A percentile compares a stretch with the other conserved stretches of the same genome.
phyloP scores from a whole-genome alignment of 2,329 filamentous ascomycete species.

The Aphanoascus verrucosus region DNA sequence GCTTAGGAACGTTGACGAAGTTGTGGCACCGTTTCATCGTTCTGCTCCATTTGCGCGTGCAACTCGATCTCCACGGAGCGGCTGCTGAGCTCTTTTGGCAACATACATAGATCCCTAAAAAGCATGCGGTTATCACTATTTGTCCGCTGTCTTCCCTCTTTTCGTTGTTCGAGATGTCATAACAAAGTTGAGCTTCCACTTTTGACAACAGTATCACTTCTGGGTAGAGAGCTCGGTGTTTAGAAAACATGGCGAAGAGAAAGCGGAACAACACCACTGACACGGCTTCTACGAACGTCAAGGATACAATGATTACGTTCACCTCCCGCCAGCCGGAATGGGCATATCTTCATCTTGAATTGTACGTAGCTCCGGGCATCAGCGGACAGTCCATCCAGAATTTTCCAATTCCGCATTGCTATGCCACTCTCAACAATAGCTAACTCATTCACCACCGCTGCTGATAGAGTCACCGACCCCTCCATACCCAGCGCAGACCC shows the following conservation, averaged over 20 bases:
- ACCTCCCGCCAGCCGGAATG: constrained; percentile 35
- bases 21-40: too few species aligned
- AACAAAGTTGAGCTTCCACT: too few species aligned
- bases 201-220: too few species aligned
- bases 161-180: too few species aligned
- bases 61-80: too few species aligned
- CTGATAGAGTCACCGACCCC: constrained; percentile 13
- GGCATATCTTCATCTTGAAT: constrained; percentile 36
- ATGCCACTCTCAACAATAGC: not conserved
- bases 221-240: too few species aligned
- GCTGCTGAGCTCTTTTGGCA: too few species aligned
- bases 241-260: constrained; percentile 4
- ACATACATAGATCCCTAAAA: too few species aligned
- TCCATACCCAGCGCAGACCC: constrained; percentile 10
- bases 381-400: not conserved
- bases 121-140: too few species aligned
- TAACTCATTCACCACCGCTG: constrained; percentile 17
- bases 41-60: too few species aligned
- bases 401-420: not conserved
- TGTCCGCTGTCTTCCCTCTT: too few species aligned
- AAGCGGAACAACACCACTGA: constrained; percentile 3
- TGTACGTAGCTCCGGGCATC: constrained; percentile 22
- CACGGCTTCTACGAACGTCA: not conserved
- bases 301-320: constrained; percentile 19
- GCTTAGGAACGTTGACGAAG: too few species aligned